Evolutionary conservation across 495 filamentous ascomycete genomes (phyloP), one percentile per base, ranked within the genome.

Genomic region (Neohortaea acidophila): DNA sequence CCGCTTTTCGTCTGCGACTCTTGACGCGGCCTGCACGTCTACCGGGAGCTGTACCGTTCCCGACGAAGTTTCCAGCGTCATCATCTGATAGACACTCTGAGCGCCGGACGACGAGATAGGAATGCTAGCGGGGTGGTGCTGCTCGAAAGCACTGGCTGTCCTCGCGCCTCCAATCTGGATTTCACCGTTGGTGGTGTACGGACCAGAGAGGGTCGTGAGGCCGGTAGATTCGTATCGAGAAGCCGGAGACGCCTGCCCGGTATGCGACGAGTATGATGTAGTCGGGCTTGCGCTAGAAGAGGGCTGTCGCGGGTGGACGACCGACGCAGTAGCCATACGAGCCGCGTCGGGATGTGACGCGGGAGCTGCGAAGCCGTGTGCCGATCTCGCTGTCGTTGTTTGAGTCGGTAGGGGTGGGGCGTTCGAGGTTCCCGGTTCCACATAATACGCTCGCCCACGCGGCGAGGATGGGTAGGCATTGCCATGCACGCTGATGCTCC

Each of bases 21-120:
- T 48, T 3, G 59, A 62, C 2, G 58, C 59, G 3, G 56, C 58
- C 38, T 56, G 53, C 11, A 61, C 56, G 32, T 62, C 59, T 8
- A 62, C 59, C 1, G 59, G 59, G n/a, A 62, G 44, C 31, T 60
- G 58, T 5, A 60, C 51, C 0, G 55, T 49, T 2, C 59, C 59
- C 19, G 48, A 38, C 14, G 50, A 51, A 11, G 56, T 62, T 15
- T 56, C 44, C 21, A 59, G 41, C 1, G 58, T 59, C 45, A 62
- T 51, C 21, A 62, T 51, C 38, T 62, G 59, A 31, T 56, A 55
- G 10, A 41, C 53, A 30, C 49, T 57, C 30, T 54, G 55, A 7
- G 52, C 49, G n/a, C 51, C 52, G n/a, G 51, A 49, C 1, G 58
- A 51, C 5, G 56, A 44, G 20, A 60, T 55, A 0, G 56, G 54